phyloP scores from a whole-genome alignment of 495 filamentous ascomycete species.

The Saxophila tyrrhenica region DNA sequence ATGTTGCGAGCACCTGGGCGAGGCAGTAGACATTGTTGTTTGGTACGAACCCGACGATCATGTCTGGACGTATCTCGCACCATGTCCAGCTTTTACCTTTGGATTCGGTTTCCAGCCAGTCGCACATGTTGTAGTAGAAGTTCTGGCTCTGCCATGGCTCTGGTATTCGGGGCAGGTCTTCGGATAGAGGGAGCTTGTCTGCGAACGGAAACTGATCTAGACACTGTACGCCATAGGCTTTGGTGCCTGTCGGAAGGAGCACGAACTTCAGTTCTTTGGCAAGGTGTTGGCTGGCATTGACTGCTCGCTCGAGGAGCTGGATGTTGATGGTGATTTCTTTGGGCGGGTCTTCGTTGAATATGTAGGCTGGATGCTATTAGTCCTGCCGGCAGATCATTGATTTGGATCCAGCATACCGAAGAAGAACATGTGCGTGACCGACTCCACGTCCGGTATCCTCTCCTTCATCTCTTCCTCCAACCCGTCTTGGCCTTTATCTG shows the following conservation, averaged over 20 bases:
- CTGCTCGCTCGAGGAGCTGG: constrained; percentile 32
- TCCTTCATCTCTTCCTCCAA: constrained; percentile 30
- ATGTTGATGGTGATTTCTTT: constrained; percentile 29
- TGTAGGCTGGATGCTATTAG: constrained; percentile 22
- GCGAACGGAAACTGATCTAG: constrained; percentile 29
- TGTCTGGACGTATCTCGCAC: constrained; percentile 26
- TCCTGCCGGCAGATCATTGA: too few relatives aligned
- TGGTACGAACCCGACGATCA: constrained; percentile 29
- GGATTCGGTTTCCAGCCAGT: constrained; percentile 21
- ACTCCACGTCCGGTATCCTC: constrained; percentile 30
- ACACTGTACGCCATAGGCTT: constrained; percentile 31
- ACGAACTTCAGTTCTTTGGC: constrained; percentile 30
- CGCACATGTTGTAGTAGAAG: constrained; percentile 31
- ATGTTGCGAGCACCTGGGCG: constrained; percentile 24
- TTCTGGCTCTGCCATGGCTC: constrained; percentile 29
- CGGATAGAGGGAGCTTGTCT: constrained; percentile 25
- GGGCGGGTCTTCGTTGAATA: constrained; percentile 22
- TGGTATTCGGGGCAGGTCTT: constrained; percentile 27
- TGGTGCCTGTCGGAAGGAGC: constrained; percentile 31
- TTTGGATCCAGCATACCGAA: constrained; percentile 16
- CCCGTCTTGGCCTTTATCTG: constrained; percentile 27
- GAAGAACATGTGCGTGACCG: constrained; percentile 36
- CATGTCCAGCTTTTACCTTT: constrained; percentile 27
- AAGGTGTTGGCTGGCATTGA: constrained; percentile 34
- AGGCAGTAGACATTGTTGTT: constrained; percentile 29